Base-by-base conservation (phyloP, 495 filamentous ascomycete genomes). In the Podospora fimiseda region DNA sequence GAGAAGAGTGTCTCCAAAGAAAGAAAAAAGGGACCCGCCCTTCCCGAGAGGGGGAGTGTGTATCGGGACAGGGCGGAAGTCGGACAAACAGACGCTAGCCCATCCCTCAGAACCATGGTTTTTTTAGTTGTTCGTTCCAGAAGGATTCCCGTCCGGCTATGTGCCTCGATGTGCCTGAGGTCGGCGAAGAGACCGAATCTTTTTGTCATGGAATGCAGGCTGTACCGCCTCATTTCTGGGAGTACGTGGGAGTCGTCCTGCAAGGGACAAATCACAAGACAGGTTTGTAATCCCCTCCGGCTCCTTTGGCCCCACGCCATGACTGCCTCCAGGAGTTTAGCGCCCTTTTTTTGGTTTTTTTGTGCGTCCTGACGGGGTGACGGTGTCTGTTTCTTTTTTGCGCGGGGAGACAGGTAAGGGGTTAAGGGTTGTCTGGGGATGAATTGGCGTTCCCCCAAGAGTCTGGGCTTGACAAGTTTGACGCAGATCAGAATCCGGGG, bases 191-290 rank as follows among this genome's bases (percentile, higher is more conserved):
- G 27, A 48, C 51, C 44, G 53, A 66, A 68, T 60, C 55, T 48
- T 64, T 70, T 63, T 66, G 67, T 70, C 65, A 70, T 70, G 52
- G 53, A 58, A 64, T 66, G 61, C 56, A 59, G 48, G 45, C 40
- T 23, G 43, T 43, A 55, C 45, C 40, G 50, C 51, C 52, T 50
- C 58, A 56, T 6, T 64, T 52, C 59, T 62, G 57, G 53, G 36
- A 38, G 49, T 55, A 61, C 57, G 63, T 65, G 63, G 65, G 67
- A 68, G 65, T 55, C 60, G 57, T 43, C 50, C 60, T 63, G 67
- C 53, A 52, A 57, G 58, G 63, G 48, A 60, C 67, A 70, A 68
- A 70, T 70, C 67, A 70, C 55, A 59, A 52, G 44, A 33, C 50
- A 52, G 54, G 14, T 49, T 19, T 37, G 46, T 21, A 11, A 51